These are phyloP conservation scores for Acanthamoeba sp. DNA, from an alignment of 208 protist species.

Conservation along the genomic window DNA sequence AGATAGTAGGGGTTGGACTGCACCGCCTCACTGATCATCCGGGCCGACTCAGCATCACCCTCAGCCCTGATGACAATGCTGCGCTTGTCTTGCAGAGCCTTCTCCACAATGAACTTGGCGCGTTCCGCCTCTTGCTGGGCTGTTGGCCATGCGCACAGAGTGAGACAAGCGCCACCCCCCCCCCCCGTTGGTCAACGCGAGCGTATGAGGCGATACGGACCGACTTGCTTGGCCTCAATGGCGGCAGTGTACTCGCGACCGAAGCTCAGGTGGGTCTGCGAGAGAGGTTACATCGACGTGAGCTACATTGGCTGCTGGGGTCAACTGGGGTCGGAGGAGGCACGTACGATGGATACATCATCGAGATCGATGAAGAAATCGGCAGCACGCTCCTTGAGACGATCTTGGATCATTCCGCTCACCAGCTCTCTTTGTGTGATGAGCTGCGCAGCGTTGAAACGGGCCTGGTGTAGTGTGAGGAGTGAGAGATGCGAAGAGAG, in stretches of 20 bases:
- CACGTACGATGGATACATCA: conserved; percentile 96
- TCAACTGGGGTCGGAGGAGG: neutral
- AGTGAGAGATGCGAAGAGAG: neutral
- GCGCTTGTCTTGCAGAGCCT: conserved; percentile 87
- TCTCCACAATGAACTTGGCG: conserved; percentile 89
- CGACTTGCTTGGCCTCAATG: conserved; percentile 91
- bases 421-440: conserved; percentile 98
- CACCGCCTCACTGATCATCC: conserved; percentile 87
- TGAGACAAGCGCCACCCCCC: neutral
- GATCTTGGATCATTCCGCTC: conserved; percentile 93
- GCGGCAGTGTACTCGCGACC: conserved; percentile 89
- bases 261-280: conserved; percentile 87
- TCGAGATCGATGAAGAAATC: conserved; percentile 98
- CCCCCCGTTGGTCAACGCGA: neutral
- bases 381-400: conserved; percentile 95
- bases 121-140: conserved; percentile 92
- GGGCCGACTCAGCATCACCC: conserved; percentile 87
- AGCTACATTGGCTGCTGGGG: too few relatives aligned
- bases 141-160: neutral
- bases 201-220: neutral
- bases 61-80: conserved; percentile 88
- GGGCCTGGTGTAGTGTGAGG: conserved; percentile 91
- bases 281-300: neutral
- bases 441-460: conserved; percentile 99
- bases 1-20: conserved; percentile 90